phyloP scores from a whole-genome alignment of 495 filamentous ascomycete genomes.

The Aspergillus incahuasiensis region DNA sequence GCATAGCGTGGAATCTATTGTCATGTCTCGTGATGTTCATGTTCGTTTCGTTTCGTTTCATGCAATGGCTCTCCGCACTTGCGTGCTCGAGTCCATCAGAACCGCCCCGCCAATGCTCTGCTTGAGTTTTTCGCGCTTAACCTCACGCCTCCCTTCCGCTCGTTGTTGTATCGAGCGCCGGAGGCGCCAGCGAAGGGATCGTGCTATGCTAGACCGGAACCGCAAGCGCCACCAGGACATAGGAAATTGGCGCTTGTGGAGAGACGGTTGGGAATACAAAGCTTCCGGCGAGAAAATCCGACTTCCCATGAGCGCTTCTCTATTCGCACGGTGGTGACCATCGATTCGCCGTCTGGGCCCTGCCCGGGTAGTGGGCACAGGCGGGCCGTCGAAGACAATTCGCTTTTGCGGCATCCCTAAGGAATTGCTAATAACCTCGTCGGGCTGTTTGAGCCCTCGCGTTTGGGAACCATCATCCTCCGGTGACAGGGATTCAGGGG shows the following conservation, averaged over 20 bases:
- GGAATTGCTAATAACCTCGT: constrained; percentile 44
- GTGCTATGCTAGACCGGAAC: constrained; percentile 50
- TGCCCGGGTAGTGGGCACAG: constrained; percentile 40
- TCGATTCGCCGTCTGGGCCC: constrained; percentile 26
- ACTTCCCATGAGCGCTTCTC: constrained; percentile 29
- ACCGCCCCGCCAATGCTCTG: constrained; percentile 55
- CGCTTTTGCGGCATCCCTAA: constrained; percentile 52
- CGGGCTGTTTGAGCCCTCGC: constrained; percentile 23
- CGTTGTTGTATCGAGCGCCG: constrained; percentile 56
- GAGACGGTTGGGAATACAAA: constrained; percentile 25
- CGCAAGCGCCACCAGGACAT: constrained; percentile 46
- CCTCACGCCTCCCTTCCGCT: constrained; percentile 53
- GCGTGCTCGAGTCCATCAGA: constrained; percentile 31
- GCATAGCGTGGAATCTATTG: constrained; percentile 9
- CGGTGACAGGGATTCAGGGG: constrained; percentile 42
- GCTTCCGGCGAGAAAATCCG: constrained; percentile 28
- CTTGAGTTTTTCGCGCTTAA: constrained; percentile 59
- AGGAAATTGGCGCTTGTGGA: constrained; percentile 34
- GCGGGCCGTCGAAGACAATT: constrained; percentile 38
- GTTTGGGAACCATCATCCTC: constrained; percentile 14
- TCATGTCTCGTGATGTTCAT: constrained; percentile 5
- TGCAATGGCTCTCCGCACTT: constrained; percentile 6
- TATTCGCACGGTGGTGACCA: constrained; percentile 25
- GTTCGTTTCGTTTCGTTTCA: constrained; percentile 1
- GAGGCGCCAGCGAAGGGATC: constrained; percentile 48